Evolutionary conservation across 2,329 filamentous ascomycete genomes (phyloP).

Genomic region (Penicillium sclerotiorum): DNA sequence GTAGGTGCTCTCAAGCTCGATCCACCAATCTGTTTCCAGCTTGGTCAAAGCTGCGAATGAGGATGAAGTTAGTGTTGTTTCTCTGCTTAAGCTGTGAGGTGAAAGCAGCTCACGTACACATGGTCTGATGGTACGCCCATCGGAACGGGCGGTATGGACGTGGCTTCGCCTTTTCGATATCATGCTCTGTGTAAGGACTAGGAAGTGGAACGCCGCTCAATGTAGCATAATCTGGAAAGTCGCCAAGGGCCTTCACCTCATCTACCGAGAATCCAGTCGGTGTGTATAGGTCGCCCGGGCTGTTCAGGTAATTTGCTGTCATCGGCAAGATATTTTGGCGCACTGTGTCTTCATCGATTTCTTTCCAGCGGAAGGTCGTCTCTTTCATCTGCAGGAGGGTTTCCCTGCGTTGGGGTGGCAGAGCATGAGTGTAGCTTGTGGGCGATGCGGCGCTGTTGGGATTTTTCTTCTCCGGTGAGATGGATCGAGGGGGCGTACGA

Average conservation of each 20-base stretch:
- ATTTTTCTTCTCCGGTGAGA: slow-evolving; percentile 54
- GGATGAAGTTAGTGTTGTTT: background rate
- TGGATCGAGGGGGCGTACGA: slow-evolving; percentile 56
- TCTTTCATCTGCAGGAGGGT: slow-evolving; percentile 40
- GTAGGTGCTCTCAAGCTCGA: slow-evolving; percentile 82
- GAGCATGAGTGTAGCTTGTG: slow-evolving; percentile 48
- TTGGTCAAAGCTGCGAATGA: slow-evolving; percentile 67
- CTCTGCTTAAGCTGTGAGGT: background rate
- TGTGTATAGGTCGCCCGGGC: slow-evolving; percentile 52
- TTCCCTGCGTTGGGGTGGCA: slow-evolving; percentile 58
- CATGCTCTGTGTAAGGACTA: slow-evolving; percentile 63
- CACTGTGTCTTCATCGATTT: slow-evolving; percentile 37
- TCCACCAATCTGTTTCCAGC: slow-evolving; percentile 81
- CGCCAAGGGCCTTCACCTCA: slow-evolving; percentile 70
- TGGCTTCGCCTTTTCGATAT: slow-evolving; percentile 68
- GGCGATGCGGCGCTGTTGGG: slow-evolving; percentile 29
- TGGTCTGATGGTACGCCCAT: slow-evolving; percentile 87
- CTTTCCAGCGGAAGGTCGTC: slow-evolving; percentile 20
- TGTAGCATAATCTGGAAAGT: slow-evolving; percentile 77
- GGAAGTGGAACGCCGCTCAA: slow-evolving; percentile 76
- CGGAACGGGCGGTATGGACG: slow-evolving; percentile 79
- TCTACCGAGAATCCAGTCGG: slow-evolving; percentile 70
- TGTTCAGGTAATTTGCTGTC: slow-evolving; percentile 42
- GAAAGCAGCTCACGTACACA: slow-evolving; percentile 74
- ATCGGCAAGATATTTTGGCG: slow-evolving; percentile 43